Evolutionary conservation across 2,329 filamentous ascomycete genomes (phyloP), one percentile per base, ranked within the genome.

Genomic region (Hortaea sp.): DNA sequence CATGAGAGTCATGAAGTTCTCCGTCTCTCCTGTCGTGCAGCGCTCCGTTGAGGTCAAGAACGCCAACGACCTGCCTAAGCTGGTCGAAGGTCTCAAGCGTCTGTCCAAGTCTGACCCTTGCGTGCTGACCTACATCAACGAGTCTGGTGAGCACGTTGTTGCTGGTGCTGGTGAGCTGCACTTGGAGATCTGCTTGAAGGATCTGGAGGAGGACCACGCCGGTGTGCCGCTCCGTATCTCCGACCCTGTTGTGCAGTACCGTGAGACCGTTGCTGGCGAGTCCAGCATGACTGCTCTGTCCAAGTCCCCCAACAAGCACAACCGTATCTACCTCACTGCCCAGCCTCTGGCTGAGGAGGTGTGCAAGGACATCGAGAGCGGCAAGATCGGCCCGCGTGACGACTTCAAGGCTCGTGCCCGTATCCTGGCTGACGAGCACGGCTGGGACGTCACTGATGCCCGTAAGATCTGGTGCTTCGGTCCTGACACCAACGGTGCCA

Each of bases 1-100:
- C 84, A 77, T 98, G 66, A 97, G 97, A 85, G 92, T 98, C 76
- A 98, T 98, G 92, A 97, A 95, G 81, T 98, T 98, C 85, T 98
- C 92, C 67, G 92, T 98, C 70, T 97, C 92, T 51, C 92, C 92
- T 64, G 92, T 98, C 75, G 92, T 98, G 59, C 90, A 85, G 76
- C 90, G 90, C 62, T 95, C 92, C 72, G 92, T 98, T 66, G 88
- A 95, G 76, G 90, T 95, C 79, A 97, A 97, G 88, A 98, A 98
- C 77, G 92, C 92, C 66, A 88, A 94, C 77, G 92, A 98, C 80
- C 83, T 98, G 57, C 92, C 92, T 73, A 98, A 98, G 84, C 84
- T 98, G 52, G 92, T 98, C 64, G 92, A 98, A 79, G 92, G 92
- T 88, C 89, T 98, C 59, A 98, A 98, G 87, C 90, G 92, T 85